phyloP scores from a whole-genome alignment of 345 rosid genomes.

The Mallotus nudiflorus region DNA sequence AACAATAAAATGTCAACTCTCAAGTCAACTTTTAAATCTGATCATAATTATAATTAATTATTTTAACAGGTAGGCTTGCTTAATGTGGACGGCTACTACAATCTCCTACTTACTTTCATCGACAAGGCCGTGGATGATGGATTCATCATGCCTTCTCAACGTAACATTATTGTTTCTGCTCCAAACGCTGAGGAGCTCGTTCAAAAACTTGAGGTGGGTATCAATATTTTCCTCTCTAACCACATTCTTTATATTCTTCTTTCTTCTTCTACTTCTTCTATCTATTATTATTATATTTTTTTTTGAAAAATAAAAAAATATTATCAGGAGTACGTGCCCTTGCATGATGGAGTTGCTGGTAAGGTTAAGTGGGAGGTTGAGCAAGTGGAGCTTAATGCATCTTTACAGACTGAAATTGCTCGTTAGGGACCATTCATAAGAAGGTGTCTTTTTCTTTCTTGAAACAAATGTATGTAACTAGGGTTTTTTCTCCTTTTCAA shows the following conservation, averaged over 20 bases:
- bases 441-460: neutral
- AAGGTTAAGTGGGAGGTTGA: slow-evolving; percentile 60
- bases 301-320: too few relatives aligned
- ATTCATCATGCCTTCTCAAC: slow-evolving; percentile 54
- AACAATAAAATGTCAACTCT: neutral
- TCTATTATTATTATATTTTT: neutral
- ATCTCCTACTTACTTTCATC: slow-evolving; percentile 41
- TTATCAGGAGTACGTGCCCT: slow-evolving; percentile 57
- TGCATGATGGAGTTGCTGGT: slow-evolving; percentile 49
- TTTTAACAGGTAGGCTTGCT: slow-evolving; percentile 49
- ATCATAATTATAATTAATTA: neutral
- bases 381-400: slow-evolving; percentile 53
- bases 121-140: slow-evolving; percentile 67
- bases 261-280: neutral
- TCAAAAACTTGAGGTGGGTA: slow-evolving; percentile 57
- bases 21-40: neutral
- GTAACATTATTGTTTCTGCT: slow-evolving; percentile 61
- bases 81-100: slow-evolving; percentile 55
- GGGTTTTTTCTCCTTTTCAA: slow-evolving; percentile 17
- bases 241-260: neutral
- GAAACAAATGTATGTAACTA: neutral
- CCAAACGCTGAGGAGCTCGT: slow-evolving; percentile 51
- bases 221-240: neutral
- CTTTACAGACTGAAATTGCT: slow-evolving; percentile 55
- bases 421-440: slow-evolving; percentile 19